Evolutionary conservation across 768 basidiomycete genomes (phyloP), one percentile per base, ranked within the genome.

Genomic region (Lactarius quietus): DNA sequence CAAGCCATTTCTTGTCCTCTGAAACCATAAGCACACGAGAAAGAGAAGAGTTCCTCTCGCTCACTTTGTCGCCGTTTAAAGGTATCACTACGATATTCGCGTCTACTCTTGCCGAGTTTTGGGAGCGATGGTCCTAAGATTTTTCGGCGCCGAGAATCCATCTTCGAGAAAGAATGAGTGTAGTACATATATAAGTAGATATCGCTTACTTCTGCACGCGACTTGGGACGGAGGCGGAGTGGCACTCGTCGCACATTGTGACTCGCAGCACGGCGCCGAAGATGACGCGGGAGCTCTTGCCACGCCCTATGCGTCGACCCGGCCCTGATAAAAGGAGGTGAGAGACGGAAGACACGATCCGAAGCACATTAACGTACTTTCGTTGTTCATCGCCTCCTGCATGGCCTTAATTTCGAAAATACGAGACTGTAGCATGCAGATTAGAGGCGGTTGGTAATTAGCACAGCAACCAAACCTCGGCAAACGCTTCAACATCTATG

Each of bases 171-270:
- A 26, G 29, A 15, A 58, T 45, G 43, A 52, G 33, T 38, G 33
- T 1, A 1, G 38, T 36, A 36, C 10, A 28, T n/a, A 28, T 36
- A 43, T 15, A 14, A 31, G 7, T 29, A 29, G 33, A 23, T 51
- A 23, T 28, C 35, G 71, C 77, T 62, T 71, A 93, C 95, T 83
- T 98, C 96, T 33, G 86, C 81, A 23, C 81, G 81, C 4, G 96
- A 95, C 73, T 90, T 91, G 54, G 85, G 86, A 61, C 95, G 83
- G 35, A 98, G 79, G 20, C 90, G 83, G n/a, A 84, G 74, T 1
- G 96, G 96, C 35, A 99, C 92, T 14, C 95, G 86, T 5, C 93
- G 87, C 28, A 94, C 87, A 75, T 98, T 90, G 75, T 98, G 96
- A 72, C 93, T 95, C 3, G 97, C 96, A 14, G 96, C 96, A 72